Conservation (phyloP, 139 green algal genomes). For the Chlorella sp. region DNA sequence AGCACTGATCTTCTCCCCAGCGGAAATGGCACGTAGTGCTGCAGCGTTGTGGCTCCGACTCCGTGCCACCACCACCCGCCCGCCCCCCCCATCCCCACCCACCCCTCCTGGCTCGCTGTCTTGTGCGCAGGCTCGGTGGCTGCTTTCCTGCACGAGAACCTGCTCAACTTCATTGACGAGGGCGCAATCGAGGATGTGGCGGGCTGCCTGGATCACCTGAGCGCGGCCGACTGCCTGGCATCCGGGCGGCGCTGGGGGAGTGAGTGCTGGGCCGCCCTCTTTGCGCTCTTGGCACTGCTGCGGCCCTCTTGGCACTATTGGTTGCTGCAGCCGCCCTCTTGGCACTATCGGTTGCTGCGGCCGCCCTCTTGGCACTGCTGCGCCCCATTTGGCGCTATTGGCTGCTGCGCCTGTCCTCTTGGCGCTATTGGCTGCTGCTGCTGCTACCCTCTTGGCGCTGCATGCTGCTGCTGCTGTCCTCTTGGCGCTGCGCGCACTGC, state of each 20-base stretch:
- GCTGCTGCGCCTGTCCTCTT: not conserved
- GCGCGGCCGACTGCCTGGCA: constrained; percentile 44
- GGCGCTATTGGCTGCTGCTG: not conserved
- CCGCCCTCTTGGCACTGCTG: not conserved
- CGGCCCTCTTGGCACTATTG: too few relatives aligned
- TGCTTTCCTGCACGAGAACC: constrained; percentile 77
- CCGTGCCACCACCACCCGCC: not conserved
- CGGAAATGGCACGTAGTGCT: too few relatives aligned
- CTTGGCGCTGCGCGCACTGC: not conserved
- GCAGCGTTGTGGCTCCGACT: too few relatives aligned
- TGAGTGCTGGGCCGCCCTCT: not conserved
- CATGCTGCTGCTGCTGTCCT: too few relatives aligned
- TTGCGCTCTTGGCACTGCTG: not conserved
- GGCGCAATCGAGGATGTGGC: constrained; percentile 56
- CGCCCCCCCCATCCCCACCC: not conserved
- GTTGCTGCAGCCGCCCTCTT: too few relatives aligned
- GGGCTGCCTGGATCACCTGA: constrained; percentile 54
- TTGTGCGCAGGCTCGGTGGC: constrained; percentile 38
- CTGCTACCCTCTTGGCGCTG: too few relatives aligned
- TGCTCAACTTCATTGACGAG: constrained; percentile 62
- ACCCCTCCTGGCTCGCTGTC: not conserved
- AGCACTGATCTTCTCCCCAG: too few relatives aligned
- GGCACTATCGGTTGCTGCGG: not conserved
- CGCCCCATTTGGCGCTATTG: too few relatives aligned
- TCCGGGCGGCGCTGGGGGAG: constrained; percentile 1